Conservation (phyloP, 2,329 filamentous ascomycete genomes). For the Mollisia scopiformis region DNA sequence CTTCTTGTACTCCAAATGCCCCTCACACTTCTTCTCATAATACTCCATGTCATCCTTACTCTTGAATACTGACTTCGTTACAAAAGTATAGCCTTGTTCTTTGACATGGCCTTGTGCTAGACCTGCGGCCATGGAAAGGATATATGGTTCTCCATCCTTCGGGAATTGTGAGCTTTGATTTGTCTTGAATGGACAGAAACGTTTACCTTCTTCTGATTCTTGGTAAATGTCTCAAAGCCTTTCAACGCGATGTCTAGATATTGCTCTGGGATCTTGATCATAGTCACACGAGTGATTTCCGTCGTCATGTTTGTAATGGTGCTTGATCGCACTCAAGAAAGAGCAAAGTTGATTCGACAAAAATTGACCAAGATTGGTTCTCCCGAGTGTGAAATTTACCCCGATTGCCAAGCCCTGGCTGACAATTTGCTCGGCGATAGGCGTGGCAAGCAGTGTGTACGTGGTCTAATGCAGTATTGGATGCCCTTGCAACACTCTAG, state of each 20-base stretch:
- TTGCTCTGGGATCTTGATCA: constrained; percentile 19
- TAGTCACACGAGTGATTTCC: constrained; percentile 16
- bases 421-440: neutral
- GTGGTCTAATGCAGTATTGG: too few relatives aligned
- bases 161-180: neutral
- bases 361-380: neutral
- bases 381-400: constrained; percentile 5
- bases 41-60: constrained; percentile 60
- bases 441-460: too few relatives aligned
- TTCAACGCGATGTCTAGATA: constrained; percentile 12
- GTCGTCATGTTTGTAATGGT: constrained; percentile 5
- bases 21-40: constrained; percentile 58
- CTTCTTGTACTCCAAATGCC: constrained; percentile 52
- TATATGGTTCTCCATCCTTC: constrained; percentile 61
- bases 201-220: constrained; percentile 19
- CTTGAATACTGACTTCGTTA: constrained; percentile 54
- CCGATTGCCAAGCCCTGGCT: neutral
- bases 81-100: constrained; percentile 56
- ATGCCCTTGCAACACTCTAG: too few relatives aligned
- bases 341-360: neutral
- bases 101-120: constrained; percentile 50
- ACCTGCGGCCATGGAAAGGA: constrained; percentile 51
- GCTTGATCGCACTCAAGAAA: neutral
- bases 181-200: neutral
- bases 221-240: constrained; percentile 19